A percentile compares a stretch with the other conserved stretches of the same genome.
phyloP scores from a whole-genome alignment of 495 filamentous ascomycete species.

The Choiromyces venosus region DNA sequence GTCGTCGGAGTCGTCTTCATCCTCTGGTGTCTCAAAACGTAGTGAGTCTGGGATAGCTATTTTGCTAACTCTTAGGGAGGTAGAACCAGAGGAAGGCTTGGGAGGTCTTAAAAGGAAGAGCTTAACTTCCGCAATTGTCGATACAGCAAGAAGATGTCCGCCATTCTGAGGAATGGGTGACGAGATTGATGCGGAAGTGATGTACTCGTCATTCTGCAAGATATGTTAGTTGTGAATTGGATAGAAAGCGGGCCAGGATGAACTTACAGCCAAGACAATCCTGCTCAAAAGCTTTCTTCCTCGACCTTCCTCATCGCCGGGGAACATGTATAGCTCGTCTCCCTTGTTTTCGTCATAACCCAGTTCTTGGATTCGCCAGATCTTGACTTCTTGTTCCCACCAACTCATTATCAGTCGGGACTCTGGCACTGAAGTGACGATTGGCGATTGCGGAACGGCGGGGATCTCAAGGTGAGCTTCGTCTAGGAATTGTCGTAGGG shows the following conservation, averaged over 20 bases:
- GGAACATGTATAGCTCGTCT: slow-evolving; percentile 48
- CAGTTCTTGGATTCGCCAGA: slow-evolving; percentile 65
- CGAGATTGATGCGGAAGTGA: slow-evolving; percentile 72
- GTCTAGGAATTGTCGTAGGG: slow-evolving; percentile 70
- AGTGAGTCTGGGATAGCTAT: slow-evolving; percentile 53
- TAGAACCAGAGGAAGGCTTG: slow-evolving; percentile 43
- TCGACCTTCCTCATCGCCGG: slow-evolving; percentile 46
- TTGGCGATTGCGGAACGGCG: slow-evolving; percentile 69
- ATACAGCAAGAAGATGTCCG: slow-evolving; percentile 68
- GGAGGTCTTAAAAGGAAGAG: slow-evolving; percentile 60
- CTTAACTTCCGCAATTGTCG: slow-evolving; percentile 72
- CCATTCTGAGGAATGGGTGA: slow-evolving; percentile 44
- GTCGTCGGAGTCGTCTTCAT: slow-evolving; percentile 19
- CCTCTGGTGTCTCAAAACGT: slow-evolving; percentile 22
- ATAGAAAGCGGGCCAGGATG: too few species aligned
- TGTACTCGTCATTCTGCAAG: slow-evolving; percentile 62
- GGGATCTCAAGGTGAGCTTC: slow-evolving; percentile 76
- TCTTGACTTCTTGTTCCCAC: slow-evolving; percentile 82
- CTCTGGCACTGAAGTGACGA: slow-evolving; percentile 62
- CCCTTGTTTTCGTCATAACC: slow-evolving; percentile 32
- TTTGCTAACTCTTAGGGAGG: slow-evolving; percentile 62
- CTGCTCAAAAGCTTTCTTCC: slow-evolving; percentile 43
- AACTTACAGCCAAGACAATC: slow-evolving; percentile 41
- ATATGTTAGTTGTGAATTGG: slow-evolving; percentile 13
- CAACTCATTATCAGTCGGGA: slow-evolving; percentile 76